phyloP scores from a whole-genome alignment of 1,284 basidiomycete species.

The Cryptococcus sp. region DNA sequence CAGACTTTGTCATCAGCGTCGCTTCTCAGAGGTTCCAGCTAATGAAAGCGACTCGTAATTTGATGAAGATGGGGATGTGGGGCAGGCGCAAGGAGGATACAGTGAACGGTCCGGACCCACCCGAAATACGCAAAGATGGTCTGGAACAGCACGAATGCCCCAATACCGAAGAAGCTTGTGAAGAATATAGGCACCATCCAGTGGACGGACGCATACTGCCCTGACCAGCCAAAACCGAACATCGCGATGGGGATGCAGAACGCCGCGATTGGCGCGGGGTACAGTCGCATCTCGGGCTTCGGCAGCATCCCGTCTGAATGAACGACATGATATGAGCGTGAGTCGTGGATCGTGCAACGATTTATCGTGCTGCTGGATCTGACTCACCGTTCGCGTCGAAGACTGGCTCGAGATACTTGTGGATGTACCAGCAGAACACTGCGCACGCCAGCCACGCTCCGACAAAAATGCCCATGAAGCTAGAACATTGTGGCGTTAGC shows the following conservation, averaged over 20 bases:
- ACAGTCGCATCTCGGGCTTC: conserved; percentile 17
- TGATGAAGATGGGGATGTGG: not conserved
- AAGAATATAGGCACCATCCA: conserved; percentile 34
- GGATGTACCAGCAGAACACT: conserved; percentile 18
- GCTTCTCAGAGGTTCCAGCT: too few species aligned
- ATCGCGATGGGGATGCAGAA: conserved; percentile 28
- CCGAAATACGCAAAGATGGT: conserved; percentile 20
- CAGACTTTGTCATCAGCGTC: too few species aligned
- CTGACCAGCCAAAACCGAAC: conserved; percentile 19
- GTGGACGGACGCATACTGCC: conserved; percentile 14
- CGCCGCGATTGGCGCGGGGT: conserved; percentile 15
- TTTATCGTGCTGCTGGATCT: not conserved
- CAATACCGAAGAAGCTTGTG: conserved; percentile 36
- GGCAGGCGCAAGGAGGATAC: not conserved
- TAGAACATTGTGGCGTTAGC: not conserved
- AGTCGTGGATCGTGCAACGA: not conserved
- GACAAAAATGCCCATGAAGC: conserved; percentile 16
- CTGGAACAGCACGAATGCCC: conserved; percentile 26
- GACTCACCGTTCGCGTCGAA: conserved; percentile 20
- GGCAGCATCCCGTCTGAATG: conserved; percentile 18
- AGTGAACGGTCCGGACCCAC: conserved; percentile 2
- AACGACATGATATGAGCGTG: not conserved
- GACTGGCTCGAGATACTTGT: conserved; percentile 22
- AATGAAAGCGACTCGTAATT: too few species aligned
- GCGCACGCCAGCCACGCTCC: conserved; percentile 14